Conservation (phyloP, 1,139 yeast species). For the Cylindricascospora bacillispora region DNA sequence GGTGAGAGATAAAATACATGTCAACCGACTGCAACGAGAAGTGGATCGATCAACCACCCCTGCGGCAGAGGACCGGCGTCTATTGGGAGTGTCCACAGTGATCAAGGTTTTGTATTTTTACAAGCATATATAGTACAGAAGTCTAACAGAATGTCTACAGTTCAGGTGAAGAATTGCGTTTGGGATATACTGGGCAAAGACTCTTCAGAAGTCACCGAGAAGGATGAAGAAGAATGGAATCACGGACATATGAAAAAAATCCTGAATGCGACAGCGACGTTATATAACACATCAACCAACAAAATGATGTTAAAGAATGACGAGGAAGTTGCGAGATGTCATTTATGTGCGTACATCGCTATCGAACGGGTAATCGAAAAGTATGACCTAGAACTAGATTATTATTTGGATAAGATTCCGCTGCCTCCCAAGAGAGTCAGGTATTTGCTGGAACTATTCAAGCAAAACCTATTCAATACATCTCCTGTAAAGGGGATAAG, state of each 20-base stretch:
- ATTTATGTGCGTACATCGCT: slow-evolving; percentile 51
- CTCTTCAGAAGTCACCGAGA: too few species aligned
- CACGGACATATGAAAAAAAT: slow-evolving; percentile 39
- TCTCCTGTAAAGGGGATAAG: slow-evolving; percentile 22
- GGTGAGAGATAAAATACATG: too few species aligned
- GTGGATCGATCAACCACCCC: too few species aligned
- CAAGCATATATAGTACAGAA: too few species aligned
- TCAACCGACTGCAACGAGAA: too few species aligned
- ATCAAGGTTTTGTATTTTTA: too few species aligned
- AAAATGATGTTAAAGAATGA: slow-evolving; percentile 36
- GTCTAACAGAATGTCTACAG: slow-evolving; percentile 18
- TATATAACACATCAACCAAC: slow-evolving; percentile 41
- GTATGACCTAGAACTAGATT: slow-evolving; percentile 36
- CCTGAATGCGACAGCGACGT: slow-evolving; percentile 35
- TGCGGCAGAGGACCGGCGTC: too few species aligned
- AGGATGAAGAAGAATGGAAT: slow-evolving; percentile 28
- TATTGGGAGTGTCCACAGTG: too few species aligned
- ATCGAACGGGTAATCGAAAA: slow-evolving; percentile 37
- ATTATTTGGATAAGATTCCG: slow-evolving; percentile 37
- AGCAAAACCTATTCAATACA: slow-evolving; percentile 18
- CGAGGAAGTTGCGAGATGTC: slow-evolving; percentile 52
- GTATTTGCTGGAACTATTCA: slow-evolving; percentile 35
- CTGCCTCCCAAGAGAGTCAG: slow-evolving; percentile 38
- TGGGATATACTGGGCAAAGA: slow-evolving; percentile 12
- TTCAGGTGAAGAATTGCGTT: slow-evolving; percentile 13